Conservation (phyloP, 805 yeast genomes). For the Ogataea salicorniae region DNA sequence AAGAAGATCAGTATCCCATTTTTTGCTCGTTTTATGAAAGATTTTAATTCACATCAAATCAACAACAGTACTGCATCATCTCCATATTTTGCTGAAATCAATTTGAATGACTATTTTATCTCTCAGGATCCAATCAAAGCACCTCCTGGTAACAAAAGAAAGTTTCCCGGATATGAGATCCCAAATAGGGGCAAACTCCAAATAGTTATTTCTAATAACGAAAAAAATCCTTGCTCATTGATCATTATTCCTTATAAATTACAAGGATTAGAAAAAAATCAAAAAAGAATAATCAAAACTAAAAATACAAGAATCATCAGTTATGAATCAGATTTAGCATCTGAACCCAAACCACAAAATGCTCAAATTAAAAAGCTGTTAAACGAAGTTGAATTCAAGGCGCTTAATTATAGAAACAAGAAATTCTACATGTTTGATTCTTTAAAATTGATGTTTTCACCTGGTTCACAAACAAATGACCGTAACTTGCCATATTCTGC, state of each 20-base stretch:
- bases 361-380: slow-evolving; percentile 15
- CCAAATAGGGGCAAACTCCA: slow-evolving; percentile 27
- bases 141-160: slow-evolving; percentile 10
- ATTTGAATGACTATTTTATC: slow-evolving; percentile 23
- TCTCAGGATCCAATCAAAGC: slow-evolving; percentile 12
- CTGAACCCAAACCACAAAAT: not conserved
- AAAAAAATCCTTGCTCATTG: slow-evolving; percentile 22
- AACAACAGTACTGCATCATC: slow-evolving; percentile 5
- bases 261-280: slow-evolving; percentile 16
- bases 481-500: slow-evolving; percentile 17
- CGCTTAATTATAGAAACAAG: slow-evolving; percentile 23
- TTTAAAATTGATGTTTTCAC: slow-evolving; percentile 26
- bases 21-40: slow-evolving; percentile 20
- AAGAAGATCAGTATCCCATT: slow-evolving; percentile 15
- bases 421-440: slow-evolving; percentile 26
- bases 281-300: slow-evolving; percentile 25
- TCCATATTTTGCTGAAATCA: slow-evolving; percentile 31
- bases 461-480: slow-evolving; percentile 16
- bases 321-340: slow-evolving; percentile 14
- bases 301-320: slow-evolving; percentile 17
- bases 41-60: not conserved
- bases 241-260: slow-evolving; percentile 26
- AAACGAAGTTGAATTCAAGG: slow-evolving; percentile 25
- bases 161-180: slow-evolving; percentile 27
- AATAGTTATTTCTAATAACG: slow-evolving; percentile 27